Percentiles rank a stretch among this genome's conserved stretches.
Evolutionary conservation across 139 green algal species (phyloP).

Genomic region (Chlorella sp.): DNA sequence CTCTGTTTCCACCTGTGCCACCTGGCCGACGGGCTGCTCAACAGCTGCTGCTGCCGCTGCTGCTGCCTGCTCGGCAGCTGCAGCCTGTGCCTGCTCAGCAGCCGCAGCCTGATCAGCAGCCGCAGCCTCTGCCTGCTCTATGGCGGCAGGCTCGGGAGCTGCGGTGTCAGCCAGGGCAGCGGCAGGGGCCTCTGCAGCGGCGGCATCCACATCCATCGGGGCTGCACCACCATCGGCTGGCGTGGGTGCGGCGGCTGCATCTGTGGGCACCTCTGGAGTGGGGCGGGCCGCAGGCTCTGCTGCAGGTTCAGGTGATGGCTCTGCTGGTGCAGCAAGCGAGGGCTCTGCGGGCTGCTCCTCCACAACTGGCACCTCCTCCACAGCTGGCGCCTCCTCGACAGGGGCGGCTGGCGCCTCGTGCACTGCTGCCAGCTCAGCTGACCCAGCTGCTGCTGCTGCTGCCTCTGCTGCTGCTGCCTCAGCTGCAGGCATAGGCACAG

Average conservation of each 20-base stretch:
- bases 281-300: background rate
- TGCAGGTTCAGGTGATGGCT: background rate
- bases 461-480: background rate
- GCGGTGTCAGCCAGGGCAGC: background rate
- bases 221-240: background rate
- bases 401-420: background rate
- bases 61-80: background rate
- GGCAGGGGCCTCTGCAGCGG: background rate
- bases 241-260: background rate
- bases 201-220: background rate
- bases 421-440: background rate
- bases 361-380: background rate
- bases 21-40: no score
- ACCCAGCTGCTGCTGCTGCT: background rate
- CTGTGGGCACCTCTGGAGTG: background rate
- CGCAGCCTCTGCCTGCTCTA: background rate
- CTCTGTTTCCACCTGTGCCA: no score
- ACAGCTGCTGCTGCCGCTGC: background rate
- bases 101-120: background rate
- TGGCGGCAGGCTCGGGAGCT: background rate
- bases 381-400: background rate
- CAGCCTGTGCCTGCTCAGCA: background rate
- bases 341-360: background rate
- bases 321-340: background rate
- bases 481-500: background rate